A percentile compares a stretch with the other conserved stretches of the same genome.
These are phyloP conservation scores for Zygosaccharomyces gambellarensis DNA, from an alignment of 805 yeast species.

Conservation along the genomic window DNA sequence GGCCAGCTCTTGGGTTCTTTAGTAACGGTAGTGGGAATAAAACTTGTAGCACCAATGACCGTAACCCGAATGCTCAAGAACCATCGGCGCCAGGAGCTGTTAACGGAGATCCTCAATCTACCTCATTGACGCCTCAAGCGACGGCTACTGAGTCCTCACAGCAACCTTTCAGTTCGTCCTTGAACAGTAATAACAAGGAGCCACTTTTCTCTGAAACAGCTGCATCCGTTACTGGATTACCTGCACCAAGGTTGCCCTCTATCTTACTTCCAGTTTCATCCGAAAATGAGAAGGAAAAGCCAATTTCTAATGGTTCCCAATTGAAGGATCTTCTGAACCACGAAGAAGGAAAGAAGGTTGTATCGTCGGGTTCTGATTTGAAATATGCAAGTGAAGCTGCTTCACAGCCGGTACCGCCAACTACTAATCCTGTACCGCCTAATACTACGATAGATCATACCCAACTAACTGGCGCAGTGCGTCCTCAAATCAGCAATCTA, in stretches of 20 bases:
- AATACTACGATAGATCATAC: neutral
- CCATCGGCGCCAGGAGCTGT: neutral
- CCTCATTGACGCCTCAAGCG: slow-evolving; percentile 1
- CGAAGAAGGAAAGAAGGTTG: slow-evolving; percentile 2
- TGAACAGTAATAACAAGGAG: slow-evolving; percentile 12
- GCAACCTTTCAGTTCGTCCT: slow-evolving; percentile 19
- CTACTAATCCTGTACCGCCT: neutral
- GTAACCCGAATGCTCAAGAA: neutral
- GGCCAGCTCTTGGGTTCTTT: slow-evolving; percentile 32
- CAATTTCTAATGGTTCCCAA: slow-evolving; percentile 3
- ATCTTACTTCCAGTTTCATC: slow-evolving; percentile 22
- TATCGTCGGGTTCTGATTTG: neutral
- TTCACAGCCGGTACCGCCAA: neutral
- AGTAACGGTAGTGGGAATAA: slow-evolving; percentile 11
- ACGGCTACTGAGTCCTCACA: neutral
- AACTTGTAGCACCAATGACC: neutral
- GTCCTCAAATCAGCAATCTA: slow-evolving; percentile 10
- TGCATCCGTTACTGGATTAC: slow-evolving; percentile 25
- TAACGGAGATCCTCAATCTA: neutral
- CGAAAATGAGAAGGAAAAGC: neutral
- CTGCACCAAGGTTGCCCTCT: slow-evolving; percentile 33
- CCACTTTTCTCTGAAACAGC: slow-evolving; percentile 18
- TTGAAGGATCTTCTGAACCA: slow-evolving; percentile 7
- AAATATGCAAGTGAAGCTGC: neutral
- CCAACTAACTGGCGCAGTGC: slow-evolving; percentile 7